phyloP scores from a whole-genome alignment of 805 yeast species.

The Nakazawaea wickerhamii region DNA sequence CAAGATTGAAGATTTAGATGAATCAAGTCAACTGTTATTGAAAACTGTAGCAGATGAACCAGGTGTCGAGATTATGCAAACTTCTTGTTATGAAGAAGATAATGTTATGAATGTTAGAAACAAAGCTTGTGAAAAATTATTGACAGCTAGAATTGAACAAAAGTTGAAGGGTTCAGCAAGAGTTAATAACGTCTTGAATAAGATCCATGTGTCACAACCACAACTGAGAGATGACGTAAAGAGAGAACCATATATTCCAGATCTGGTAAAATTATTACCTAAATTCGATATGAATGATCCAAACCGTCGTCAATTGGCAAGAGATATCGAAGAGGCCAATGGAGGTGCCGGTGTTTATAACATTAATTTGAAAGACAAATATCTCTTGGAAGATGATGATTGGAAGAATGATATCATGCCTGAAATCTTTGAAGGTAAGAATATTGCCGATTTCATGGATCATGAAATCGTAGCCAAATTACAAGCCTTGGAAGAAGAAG shows the following conservation, averaged over 20 bases:
- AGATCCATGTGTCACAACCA: constrained; percentile 93
- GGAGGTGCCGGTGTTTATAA: constrained; percentile 99
- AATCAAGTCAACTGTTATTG: constrained; percentile 67
- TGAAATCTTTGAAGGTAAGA: constrained; percentile 91
- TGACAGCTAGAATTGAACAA: constrained; percentile 94
- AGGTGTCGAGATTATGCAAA: constrained; percentile 87
- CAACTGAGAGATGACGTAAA: constrained; percentile 79
- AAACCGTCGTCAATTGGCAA: constrained; percentile 71
- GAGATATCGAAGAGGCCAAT: constrained; percentile 87
- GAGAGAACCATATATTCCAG: constrained; percentile 81
- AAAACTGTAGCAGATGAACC: constrained; percentile 57
- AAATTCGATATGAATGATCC: constrained; percentile 81
- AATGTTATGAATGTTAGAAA: constrained; percentile 94
- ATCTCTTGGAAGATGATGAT: constrained; percentile 88
- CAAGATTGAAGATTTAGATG: constrained; percentile 75
- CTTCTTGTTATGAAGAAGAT: constrained; percentile 92
- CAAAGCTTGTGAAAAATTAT: constrained; percentile 93
- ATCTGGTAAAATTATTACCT: constrained; percentile 49
- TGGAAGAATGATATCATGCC: constrained; percentile 99
- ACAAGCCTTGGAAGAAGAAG: constrained; percentile 95
- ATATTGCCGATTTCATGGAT: constrained; percentile 95
- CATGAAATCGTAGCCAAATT: constrained; percentile 91
- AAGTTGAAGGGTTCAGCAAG: constrained; percentile 91
- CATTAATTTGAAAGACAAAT: constrained; percentile 87
- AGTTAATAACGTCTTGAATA: constrained; percentile 82